Evolutionary conservation across 2,329 filamentous ascomycete species (phyloP).

Genomic region (Dothidotthia symphoricarpi): DNA sequence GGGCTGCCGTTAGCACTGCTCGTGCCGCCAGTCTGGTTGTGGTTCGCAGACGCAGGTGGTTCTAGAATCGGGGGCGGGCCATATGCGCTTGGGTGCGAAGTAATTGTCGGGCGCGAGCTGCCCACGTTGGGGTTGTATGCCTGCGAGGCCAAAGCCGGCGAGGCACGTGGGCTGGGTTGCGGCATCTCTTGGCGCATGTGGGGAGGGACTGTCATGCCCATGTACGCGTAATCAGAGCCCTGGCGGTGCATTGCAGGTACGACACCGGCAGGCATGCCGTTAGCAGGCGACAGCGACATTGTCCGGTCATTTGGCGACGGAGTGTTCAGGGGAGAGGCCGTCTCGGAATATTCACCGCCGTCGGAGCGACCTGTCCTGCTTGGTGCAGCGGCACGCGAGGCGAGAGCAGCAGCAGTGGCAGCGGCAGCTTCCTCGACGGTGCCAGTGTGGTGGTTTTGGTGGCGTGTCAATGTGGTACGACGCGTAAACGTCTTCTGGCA

Average conservation of each 20-base stretch:
- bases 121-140: conserved; percentile 58
- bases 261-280: conserved; percentile 64
- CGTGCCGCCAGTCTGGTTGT: conserved; percentile 60
- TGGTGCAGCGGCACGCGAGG: conserved; percentile 51
- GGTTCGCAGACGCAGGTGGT: conserved; percentile 73
- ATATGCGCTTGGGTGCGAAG: conserved; percentile 81
- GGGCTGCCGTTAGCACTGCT: conserved; percentile 76
- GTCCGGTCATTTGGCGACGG: conserved; percentile 79
- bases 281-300: conserved; percentile 74
- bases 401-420: conserved; percentile 82
- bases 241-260: conserved; percentile 68
- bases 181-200: conserved; percentile 77
- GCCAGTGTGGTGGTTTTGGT: conserved; percentile 93
- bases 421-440: conserved; percentile 91
- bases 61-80: conserved; percentile 83
- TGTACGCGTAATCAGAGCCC: conserved; percentile 69
- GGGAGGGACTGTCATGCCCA: conserved; percentile 76
- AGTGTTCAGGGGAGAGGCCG: conserved; percentile 72
- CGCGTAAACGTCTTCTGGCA: conserved; percentile 99
- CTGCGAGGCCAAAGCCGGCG: conserved; percentile 63
- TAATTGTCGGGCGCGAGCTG: conserved; percentile 59
- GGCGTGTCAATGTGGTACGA: conserved; percentile 88
- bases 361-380: conserved; percentile 63
- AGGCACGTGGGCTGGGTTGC: conserved; percentile 65
- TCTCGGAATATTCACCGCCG: conserved; percentile 67